Conservation (phyloP, 345 rosid species). For the Carallia brachiata region DNA sequence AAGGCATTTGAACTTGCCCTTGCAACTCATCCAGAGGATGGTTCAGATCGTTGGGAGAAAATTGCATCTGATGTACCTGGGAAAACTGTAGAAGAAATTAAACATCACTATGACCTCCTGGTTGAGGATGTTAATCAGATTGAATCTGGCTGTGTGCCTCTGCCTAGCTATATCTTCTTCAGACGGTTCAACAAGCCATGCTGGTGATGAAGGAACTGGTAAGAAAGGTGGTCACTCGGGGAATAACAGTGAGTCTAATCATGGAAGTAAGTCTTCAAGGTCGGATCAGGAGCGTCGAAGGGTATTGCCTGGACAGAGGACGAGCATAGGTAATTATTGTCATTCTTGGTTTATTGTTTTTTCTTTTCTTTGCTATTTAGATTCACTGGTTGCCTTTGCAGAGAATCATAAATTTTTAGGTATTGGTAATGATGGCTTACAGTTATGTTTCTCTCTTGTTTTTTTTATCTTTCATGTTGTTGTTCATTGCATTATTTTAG, state of each 20-base stretch:
- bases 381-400: constrained; percentile 1
- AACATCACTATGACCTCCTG: constrained; percentile 71
- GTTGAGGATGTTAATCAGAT: constrained; percentile 73
- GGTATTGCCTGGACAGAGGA: constrained; percentile 99
- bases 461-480: neutral
- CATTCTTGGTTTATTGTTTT: neutral
- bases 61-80: constrained; percentile 79
- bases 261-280: constrained; percentile 75
- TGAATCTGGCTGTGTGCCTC: constrained; percentile 85
- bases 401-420: neutral
- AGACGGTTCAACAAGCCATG: too few species aligned
- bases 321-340: constrained; percentile 44
- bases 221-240: too few species aligned
- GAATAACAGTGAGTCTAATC: constrained; percentile 51
- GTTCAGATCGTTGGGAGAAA: constrained; percentile 65
- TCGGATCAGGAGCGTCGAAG: constrained; percentile 94
- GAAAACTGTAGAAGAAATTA: constrained; percentile 75
- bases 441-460: neutral
- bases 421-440: neutral
- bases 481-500: neutral
- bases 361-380: neutral
- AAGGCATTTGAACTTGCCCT: constrained; percentile 89
- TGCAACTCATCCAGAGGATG: constrained; percentile 62
- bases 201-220: too few species aligned
- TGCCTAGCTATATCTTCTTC: constrained; percentile 42